Evolutionary conservation across 441 rosid genomes (phyloP), one percentile per base, ranked within the genome.

Genomic region (Syzygium malaccense): DNA sequence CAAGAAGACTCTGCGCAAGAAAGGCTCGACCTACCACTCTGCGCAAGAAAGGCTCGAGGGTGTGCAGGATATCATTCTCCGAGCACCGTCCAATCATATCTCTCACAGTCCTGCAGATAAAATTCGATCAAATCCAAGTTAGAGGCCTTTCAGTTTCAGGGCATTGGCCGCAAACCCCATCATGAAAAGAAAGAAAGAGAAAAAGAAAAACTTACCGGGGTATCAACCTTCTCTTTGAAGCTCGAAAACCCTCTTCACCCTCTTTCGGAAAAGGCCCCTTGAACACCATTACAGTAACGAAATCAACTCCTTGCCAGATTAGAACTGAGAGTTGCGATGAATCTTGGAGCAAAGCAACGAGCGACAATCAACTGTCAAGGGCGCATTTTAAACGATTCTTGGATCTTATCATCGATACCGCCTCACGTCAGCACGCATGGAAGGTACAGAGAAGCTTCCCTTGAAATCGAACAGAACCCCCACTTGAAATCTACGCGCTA

Each of bases 21-120:
- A 86, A 55, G 95, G 94, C 92, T 37, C n/a, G 10, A 78, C 94
- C 88, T 86, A 97, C 99, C 91, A 92, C 90, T 87, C 20, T 41
- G 85, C 95, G 93, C 8, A 96, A 0, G 41, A 88, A 86, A 55
- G 95, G 94, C 92, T 97, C 97, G 80, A 97, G 88, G 56, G 19
- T 56, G 53, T 85, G 33, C n/a, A 88, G 89, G 48, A 93, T 86
- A 79, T 89, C 95, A 20, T 91, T 66, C n/a, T 85, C 1, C 4
- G 93, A 92, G 88, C 55, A 89, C 88, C 93, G 92, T 86, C 93
- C 93, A 86, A 96, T 89, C 28, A 93, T 91, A 87, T 92, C 66
- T 45, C 89, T 85, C 88, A 91, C 92, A 88, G 57, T 89, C 85
- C 98, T 92, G 93, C 88, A 88, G 60, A 15, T 71, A 75, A 75